Percentiles rank a stretch among this genome's conserved stretches.
Evolutionary conservation across 805 yeast species (phyloP).

Genomic region (Candida boleticola): DNA sequence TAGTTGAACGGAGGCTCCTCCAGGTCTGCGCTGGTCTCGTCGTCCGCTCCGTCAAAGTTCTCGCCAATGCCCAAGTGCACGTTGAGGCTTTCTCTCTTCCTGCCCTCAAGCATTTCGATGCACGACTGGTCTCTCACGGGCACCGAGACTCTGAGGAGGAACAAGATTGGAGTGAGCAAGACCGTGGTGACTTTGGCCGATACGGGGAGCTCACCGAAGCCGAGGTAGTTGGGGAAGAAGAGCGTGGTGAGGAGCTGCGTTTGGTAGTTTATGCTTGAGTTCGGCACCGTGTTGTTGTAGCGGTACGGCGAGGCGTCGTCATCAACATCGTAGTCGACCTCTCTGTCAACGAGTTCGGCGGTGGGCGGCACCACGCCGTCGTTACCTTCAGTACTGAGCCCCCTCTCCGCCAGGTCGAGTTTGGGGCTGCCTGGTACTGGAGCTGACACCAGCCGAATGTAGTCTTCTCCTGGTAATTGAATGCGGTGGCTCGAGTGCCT

Average conservation of each 20-base stretch:
- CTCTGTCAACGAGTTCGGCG: background rate
- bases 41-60: background rate
- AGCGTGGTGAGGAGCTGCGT: constrained; percentile 4
- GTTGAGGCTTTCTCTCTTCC: constrained; percentile 3
- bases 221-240: constrained; percentile 16
- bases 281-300: constrained; percentile 22
- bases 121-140: constrained; percentile 31
- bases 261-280: background rate
- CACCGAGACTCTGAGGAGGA: constrained; percentile 25
- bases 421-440: constrained; percentile 5
- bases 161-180: constrained; percentile 21
- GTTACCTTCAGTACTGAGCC: background rate
- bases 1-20: constrained; percentile 3
- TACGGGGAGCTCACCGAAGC: constrained; percentile 9
- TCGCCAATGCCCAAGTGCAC: background rate
- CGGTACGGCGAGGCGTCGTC: background rate
- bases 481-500: constrained; percentile 19
- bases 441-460: constrained; percentile 12
- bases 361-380: background rate
- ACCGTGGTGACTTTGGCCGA: constrained; percentile 13
- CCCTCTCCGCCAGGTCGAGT: constrained; percentile 4
- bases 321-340: background rate
- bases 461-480: constrained; percentile 8
- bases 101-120: constrained; percentile 6
- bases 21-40: background rate